Evolutionary conservation across 1,284 basidiomycete genomes (phyloP), one percentile per base, ranked within the genome.

Genomic region (Kwoniella shivajii): DNA sequence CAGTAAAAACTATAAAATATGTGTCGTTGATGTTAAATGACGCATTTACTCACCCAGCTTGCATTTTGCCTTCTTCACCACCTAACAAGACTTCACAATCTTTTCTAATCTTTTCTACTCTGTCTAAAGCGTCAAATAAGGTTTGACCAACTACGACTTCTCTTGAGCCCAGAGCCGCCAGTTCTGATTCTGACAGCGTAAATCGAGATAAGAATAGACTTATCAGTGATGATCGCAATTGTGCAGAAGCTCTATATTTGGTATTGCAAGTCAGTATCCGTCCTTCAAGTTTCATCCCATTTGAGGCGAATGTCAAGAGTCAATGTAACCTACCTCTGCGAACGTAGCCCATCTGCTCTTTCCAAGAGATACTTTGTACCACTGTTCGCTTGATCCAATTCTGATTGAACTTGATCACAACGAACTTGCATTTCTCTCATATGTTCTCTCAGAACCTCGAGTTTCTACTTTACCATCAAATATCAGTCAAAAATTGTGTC

Each of bases 121-220:
- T 89, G 76, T 92, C 89, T 85, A 98, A 90, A 0, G 89, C 88
- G 1, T 82, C 79, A 72, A 97, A 97, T 65, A 98, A 87, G 0
- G 81, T 80, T 6, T 81, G 73, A 0, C 87, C 86, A 13, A 95
- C 83, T 1, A 86, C 84, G 1, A 92, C 83, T 38, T 95, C 88
- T 27, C 90, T 81, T 3, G 88, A 89, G 0, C 84, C 85, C 43
- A 99, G 81, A 0, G 87, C 84, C 36, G 86, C 84, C 1, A 84
- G 79, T 68, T 97, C 92, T 9, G 83, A 80, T 2, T 88, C 82
- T 1, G 80, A 84, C 6, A 98, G 84, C 0, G 92, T 95, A 76
- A 98, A 97, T 1, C 88, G 86, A 0, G 83, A 74, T 13, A 98
- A 83, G 78, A 99, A 96, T 18, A 89, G 79, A 1, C 83, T 78